Percentiles rank a stretch among this genome's conserved stretches.
These are phyloP conservation scores for Penicillium dipodomyicola DNA, from an alignment of 495 filamentous ascomycete species.

Conservation along the genomic window DNA sequence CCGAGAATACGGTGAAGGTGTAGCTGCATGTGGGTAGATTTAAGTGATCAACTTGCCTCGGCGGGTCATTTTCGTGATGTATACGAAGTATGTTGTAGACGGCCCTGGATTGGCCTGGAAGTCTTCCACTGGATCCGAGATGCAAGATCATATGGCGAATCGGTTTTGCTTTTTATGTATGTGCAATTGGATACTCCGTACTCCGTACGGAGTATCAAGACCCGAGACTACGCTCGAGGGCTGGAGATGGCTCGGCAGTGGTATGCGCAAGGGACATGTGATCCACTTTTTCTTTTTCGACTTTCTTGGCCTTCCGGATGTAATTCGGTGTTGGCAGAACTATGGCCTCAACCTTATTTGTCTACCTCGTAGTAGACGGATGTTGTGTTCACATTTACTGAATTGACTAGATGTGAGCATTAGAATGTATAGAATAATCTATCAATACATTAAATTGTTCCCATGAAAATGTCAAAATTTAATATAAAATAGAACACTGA, in stretches of 20 bases:
- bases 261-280: slow-evolving; percentile 18
- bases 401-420: not conserved
- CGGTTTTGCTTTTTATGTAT: not conserved
- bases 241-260: not conserved
- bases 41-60: slow-evolving; percentile 22
- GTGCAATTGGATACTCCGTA: not conserved
- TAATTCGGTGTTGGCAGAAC: not conserved
- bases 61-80: slow-evolving; percentile 28
- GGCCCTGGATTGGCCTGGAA: slow-evolving; percentile 11
- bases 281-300: slow-evolving; percentile 15
- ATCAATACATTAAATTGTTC: not conserved
- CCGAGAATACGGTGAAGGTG: slow-evolving; percentile 11
- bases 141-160: slow-evolving; percentile 20
- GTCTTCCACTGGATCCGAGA: not conserved
- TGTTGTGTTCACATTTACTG: not conserved
- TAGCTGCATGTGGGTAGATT: slow-evolving; percentile 14
- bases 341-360: not conserved
- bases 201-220: too few species aligned
- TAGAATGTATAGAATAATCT: not conserved
- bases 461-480: not conserved
- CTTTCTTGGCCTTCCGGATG: not conserved
- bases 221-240: not conserved
- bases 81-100: not conserved
- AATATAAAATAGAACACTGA: not conserved
- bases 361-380: too few species aligned